Conservation (phyloP, 2,329 filamentous ascomycete genomes). For the Cordyceps tenuipes region DNA sequence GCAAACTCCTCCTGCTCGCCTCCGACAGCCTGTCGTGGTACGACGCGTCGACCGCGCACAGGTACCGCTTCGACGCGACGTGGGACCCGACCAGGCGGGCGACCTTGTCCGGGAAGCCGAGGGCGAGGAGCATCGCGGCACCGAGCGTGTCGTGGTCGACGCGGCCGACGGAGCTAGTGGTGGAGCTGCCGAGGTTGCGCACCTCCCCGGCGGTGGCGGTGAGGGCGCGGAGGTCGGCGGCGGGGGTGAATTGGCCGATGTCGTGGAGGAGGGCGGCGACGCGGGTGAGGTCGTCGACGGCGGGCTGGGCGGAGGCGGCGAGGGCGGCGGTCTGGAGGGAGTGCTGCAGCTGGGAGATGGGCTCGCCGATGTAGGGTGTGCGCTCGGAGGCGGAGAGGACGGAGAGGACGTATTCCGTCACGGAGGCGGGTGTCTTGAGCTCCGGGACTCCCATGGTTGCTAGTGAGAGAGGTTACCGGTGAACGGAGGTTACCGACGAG, state of each 20-base stretch:
- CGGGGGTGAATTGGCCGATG: slow-evolving; percentile 15
- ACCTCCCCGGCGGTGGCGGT: slow-evolving; percentile 10
- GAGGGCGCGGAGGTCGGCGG: slow-evolving; percentile 11
- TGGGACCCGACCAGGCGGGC: slow-evolving; percentile 16
- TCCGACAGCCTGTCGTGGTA: slow-evolving; percentile 15
- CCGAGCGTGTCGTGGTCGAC: slow-evolving; percentile 15
- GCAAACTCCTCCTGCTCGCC: slow-evolving; percentile 15
- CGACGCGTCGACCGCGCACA: slow-evolving; percentile 14
- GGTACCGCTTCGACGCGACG: slow-evolving; percentile 15
- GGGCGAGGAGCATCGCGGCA: slow-evolving; percentile 11
- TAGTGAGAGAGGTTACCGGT: not conserved
- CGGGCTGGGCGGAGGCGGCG: slow-evolving; percentile 11
- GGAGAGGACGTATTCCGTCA: slow-evolving; percentile 12
- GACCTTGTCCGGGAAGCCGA: slow-evolving; percentile 14
- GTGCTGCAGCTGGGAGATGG: slow-evolving; percentile 17
- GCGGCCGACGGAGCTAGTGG: slow-evolving; percentile 15
- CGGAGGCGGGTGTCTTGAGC: slow-evolving; percentile 10
- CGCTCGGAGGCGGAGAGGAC: slow-evolving; percentile 13
- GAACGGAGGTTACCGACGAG: too few relatives aligned
- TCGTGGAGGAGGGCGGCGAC: slow-evolving; percentile 17
- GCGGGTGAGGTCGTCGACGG: slow-evolving; percentile 16
- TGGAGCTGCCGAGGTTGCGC: too few relatives aligned
- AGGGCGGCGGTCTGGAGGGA: slow-evolving; percentile 14
- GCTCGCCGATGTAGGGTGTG: slow-evolving; percentile 15
- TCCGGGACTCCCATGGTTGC: slow-evolving; percentile 8